These are phyloP conservation scores for Didymella glomerata DNA, from an alignment of 2,329 filamentous ascomycete species.

Conservation along the genomic window DNA sequence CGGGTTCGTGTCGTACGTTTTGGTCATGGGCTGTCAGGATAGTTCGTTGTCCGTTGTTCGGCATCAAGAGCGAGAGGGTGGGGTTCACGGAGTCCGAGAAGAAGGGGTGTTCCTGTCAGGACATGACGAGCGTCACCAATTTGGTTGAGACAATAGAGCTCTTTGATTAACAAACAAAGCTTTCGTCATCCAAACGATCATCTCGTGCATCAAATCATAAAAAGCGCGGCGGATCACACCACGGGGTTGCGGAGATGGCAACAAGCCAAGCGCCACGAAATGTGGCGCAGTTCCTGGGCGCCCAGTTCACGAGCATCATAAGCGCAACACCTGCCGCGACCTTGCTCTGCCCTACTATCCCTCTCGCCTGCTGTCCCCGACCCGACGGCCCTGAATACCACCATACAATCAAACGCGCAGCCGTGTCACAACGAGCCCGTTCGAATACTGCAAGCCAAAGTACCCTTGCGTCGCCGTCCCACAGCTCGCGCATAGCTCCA, in stretches of 20 bases:
- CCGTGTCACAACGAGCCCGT: constrained; percentile 8
- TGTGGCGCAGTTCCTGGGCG: constrained; percentile 36
- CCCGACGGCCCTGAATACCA: constrained; percentile 12
- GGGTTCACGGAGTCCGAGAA: constrained; percentile 11
- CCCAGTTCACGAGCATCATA: constrained; percentile 15
- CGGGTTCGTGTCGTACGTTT: neutral
- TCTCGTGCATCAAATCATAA: no score
- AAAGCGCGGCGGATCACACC: constrained; percentile 3
- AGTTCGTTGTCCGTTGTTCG: constrained; percentile 3
- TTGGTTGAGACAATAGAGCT: constrained; percentile 14
- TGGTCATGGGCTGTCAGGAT: neutral
- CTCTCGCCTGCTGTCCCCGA: constrained; percentile 3
- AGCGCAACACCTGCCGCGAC: constrained; percentile 13
- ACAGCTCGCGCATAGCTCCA: constrained; percentile 18
- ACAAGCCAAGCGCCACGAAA: constrained; percentile 26
- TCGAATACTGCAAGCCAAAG: neutral
- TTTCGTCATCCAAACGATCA: neutral
- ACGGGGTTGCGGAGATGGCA: neutral
- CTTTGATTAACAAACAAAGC: no score
- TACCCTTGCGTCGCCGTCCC: constrained; percentile 17
- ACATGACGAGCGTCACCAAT: constrained; percentile 36
- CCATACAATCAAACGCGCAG: constrained; percentile 22
- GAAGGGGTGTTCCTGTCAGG: constrained; percentile 18
- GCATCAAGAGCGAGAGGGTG: neutral
- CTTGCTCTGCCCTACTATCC: constrained; percentile 3